Conservation (phyloP, 345 rosid genomes). For the Salix exigua region DNA sequence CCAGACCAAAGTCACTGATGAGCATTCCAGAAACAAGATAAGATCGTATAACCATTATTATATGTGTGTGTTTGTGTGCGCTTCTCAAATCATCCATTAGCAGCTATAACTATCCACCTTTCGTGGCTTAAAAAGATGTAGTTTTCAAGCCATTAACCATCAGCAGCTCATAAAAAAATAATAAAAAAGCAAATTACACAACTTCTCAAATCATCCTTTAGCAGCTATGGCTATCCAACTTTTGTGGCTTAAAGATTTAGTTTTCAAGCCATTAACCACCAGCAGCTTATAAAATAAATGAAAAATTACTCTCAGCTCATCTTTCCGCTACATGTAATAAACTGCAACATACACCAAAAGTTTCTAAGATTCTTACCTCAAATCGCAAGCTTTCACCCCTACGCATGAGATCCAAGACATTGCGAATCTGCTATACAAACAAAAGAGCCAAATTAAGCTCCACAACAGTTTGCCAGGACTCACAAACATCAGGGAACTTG, state of each 20-base stretch:
- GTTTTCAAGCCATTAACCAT: not conserved
- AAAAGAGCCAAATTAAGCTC: constrained; percentile 23
- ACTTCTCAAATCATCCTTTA: not conserved
- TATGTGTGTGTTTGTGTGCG: no score
- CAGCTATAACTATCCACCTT: no score
- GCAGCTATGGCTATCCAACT: no score
- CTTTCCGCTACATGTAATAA: not conserved
- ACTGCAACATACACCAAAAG: not conserved
- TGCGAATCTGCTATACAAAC: constrained; percentile 51
- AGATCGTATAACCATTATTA: no score
- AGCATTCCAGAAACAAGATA: no score
- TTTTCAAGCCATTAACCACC: not conserved
- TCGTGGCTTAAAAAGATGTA: not conserved
- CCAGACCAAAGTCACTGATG: no score
- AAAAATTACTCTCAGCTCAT: not conserved
- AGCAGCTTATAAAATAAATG: not conserved
- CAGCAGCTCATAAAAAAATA: not conserved
- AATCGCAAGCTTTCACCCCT: constrained; percentile 71
- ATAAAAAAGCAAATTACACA: no score
- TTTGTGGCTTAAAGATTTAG: not conserved
- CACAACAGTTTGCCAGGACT: not conserved
- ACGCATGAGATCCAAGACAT: constrained; percentile 78
- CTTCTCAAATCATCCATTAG: not conserved
- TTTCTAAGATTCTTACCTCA: constrained; percentile 47
- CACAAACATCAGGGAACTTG: not conserved